Conservation (phyloP, 2,329 filamentous ascomycete species). For the Colletotrichum navitas region DNA sequence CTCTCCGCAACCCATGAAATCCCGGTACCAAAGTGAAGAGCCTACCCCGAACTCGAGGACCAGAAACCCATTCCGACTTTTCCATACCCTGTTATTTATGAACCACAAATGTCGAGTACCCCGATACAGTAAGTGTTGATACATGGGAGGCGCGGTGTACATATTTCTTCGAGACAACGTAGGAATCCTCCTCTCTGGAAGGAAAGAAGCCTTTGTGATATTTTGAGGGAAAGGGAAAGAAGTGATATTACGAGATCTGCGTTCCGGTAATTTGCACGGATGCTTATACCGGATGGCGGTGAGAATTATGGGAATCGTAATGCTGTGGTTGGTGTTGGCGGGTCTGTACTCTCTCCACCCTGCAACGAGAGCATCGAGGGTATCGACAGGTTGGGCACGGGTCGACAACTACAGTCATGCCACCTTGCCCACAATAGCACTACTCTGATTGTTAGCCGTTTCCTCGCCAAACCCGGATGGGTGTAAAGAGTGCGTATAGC, state of each 20-base stretch:
- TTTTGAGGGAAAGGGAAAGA: too few relatives aligned
- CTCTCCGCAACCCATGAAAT: too few relatives aligned
- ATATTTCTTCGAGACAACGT: too few relatives aligned
- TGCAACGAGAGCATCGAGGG: conserved; percentile 9
- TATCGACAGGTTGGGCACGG: conserved; percentile 1
- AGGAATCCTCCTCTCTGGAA: background rate
- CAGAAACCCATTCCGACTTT: too few relatives aligned
- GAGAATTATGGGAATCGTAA: background rate
- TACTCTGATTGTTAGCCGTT: background rate
- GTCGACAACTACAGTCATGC: conserved; percentile 9
- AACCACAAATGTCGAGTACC: background rate
- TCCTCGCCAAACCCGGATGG: background rate
- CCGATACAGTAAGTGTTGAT: too few relatives aligned
- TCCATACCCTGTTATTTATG: too few relatives aligned
- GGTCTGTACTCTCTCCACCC: background rate
- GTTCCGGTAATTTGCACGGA: background rate
- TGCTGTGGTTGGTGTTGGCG: background rate
- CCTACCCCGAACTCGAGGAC: too few relatives aligned
- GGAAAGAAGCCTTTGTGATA: too few relatives aligned
- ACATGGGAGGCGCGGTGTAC: background rate
- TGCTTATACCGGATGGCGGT: background rate
- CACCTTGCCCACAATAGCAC: conserved; percentile 17
- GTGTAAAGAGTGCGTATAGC: background rate
- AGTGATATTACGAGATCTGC: background rate
- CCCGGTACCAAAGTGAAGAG: too few relatives aligned